These are phyloP conservation scores for Candida taoyuanica DNA, from an alignment of 805 yeast genomes.

Conservation along the genomic window DNA sequence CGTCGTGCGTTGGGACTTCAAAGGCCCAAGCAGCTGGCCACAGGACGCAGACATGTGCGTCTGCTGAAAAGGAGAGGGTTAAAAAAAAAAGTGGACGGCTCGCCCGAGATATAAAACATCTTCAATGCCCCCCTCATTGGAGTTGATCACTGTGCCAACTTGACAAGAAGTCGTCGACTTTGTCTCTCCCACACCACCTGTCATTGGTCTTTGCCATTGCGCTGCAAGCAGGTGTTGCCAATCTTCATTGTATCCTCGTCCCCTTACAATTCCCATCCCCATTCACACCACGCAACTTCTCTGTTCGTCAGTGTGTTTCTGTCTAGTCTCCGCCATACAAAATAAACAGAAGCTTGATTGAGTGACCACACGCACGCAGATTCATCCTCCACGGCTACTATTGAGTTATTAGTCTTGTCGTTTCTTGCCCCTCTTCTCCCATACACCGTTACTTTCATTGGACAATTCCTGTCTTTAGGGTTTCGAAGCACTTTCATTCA, in stretches of 20 bases:
- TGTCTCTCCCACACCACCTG: constrained; percentile 2
- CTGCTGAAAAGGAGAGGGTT: constrained; percentile 2
- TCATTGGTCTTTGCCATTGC: neutral
- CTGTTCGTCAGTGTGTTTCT: no score
- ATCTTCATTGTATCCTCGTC: neutral
- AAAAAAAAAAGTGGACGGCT: constrained; percentile 1
- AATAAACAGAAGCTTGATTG: no score
- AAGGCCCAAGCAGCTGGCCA: neutral
- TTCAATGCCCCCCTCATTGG: constrained; percentile 1
- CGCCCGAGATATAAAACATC: constrained; percentile 3
- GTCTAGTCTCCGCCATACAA: no score
- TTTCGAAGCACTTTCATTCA: no score
- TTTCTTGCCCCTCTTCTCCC: no score
- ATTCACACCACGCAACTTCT: neutral
- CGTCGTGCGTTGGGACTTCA: neutral
- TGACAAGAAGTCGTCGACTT: neutral
- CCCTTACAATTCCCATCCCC: neutral
- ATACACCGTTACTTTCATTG: neutral
- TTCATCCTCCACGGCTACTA: constrained; percentile 12
- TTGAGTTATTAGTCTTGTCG: constrained; percentile 17
- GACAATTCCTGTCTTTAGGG: no score
- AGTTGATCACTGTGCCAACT: no score
- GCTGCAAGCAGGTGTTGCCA: constrained; percentile 2
- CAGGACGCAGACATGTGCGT: constrained; percentile 2
- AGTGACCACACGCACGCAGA: no score